Evolutionary conservation across 208 protist species (phyloP), one percentile per base, ranked within the genome.

Genomic region (Trypanosomatidae sp.): DNA sequence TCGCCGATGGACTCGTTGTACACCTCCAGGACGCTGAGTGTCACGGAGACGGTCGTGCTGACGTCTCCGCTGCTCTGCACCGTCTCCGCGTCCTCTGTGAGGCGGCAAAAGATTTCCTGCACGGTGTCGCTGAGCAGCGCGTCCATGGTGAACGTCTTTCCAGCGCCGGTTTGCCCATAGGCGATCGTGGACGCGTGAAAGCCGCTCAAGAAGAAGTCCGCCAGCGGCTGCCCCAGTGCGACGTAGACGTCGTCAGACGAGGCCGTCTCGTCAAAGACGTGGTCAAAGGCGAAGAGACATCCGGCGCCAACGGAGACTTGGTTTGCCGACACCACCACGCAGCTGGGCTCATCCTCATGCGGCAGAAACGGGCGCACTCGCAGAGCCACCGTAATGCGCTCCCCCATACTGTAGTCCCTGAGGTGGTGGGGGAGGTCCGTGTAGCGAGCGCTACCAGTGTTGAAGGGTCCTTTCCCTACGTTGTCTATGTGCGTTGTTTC

Each of bases 81-180:
- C 22, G 4, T 19, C 39, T 3, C 64, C 56, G 19, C 69, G 58
- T 88, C 73, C 30, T 91, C 86, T n/a, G 86, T 76, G 39, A 98
- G 73, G 7, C 80, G 65, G 39, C 81, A 73, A 52, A 97, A 97
- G 8, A 98, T 81, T 60, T 97, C 88, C 46, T 95, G 91, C 53
- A 98, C 91, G 43, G 98, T 86, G 56, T 93, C 92, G 28, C 58
- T 41, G 0, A 83, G 82, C 47, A 90, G 85, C 49, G 71, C 62
- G 19, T 72, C 83, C 95, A 99, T 98, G 30, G 97, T 99, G 83
- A 89, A 91, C 47, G 97, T 99, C 79, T 99, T 99, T 36, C 98
- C 98, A 10, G 94, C 86, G 22, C 95, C 95, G 33, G 97, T 99
- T 74, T 99, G 98, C 12, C 97, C 98, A 73, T 98, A 99, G 39